Base-by-base conservation (phyloP, 805 yeast genomes). In the Vanderwaltozyma yarrowii region DNA sequence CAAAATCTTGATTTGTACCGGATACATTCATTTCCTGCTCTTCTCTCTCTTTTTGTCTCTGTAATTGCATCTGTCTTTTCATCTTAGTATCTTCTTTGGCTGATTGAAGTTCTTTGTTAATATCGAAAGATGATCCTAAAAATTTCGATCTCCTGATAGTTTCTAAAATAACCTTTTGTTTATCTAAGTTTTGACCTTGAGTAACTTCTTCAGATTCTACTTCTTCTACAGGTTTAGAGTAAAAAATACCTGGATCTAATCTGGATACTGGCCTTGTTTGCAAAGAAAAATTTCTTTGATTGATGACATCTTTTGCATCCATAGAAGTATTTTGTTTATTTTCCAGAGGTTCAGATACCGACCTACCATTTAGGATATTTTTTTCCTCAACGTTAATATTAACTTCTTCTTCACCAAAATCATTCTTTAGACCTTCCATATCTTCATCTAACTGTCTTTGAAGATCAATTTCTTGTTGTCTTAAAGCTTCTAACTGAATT, bases 91-190 rank as follows among this genome's bases (percentile, higher is more conserved):
- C 35, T 13, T 34, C 29, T 17, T 48, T 32, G 15, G 52, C 49
- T 7, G 42, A 42, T 30, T 48, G 47, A 20, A 54, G 42, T 45
- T 61, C 67, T 37, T 56, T 39, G 32, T 54, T 54, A 29, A 62
- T 42, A 44, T 65, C 66, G 40, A 58, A 66, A 5, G 54, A 54
- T 8, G 71, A 66, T 8, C 71, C 71, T 25, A 66, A 53, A 43
- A 66, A 66, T 38, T 58, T 64, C 1, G 70, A 66, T 54, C 70
- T 60, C 54, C 70, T 60, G 24, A 66, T 64, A 14, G 70, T 67
- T 37, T 66, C 66, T 25, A 63, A 51, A 36, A 66, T 62, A 25
- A 45, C 49, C 40, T 52, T 54, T 37, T 59, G 60, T n/a, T 56
- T 51, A 14, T 44, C 42, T 16, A 55, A 32, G 24, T 44, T 51